Evolutionary conservation across 495 filamentous ascomycete species (phyloP).

Genomic region (Evansstolkia leycettana): DNA sequence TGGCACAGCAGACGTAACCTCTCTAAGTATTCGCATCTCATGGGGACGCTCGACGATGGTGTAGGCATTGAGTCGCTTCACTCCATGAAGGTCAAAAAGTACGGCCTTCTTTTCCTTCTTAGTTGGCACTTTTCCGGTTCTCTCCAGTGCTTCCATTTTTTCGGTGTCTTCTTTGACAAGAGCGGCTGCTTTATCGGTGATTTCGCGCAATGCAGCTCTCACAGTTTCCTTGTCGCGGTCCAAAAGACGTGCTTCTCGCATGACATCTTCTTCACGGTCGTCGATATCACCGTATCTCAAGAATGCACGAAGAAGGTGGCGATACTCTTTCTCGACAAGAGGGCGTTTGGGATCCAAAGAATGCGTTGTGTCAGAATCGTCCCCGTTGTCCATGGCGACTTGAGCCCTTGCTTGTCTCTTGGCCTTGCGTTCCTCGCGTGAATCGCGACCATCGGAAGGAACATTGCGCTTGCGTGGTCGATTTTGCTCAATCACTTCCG

Average conservation of each 20-base stretch:
- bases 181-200: slow-evolving; percentile 55
- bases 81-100: slow-evolving; percentile 81
- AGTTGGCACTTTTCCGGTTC: slow-evolving; percentile 59
- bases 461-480: slow-evolving; percentile 73
- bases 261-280: slow-evolving; percentile 71
- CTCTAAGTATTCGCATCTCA: slow-evolving; percentile 74
- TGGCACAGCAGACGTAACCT: slow-evolving; percentile 47
- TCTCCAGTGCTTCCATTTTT: slow-evolving; percentile 47
- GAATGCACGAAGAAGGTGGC: slow-evolving; percentile 78
- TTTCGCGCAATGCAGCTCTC: slow-evolving; percentile 54
- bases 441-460: slow-evolving; percentile 50
- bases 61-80: slow-evolving; percentile 88
- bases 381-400: slow-evolving; percentile 45
- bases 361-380: slow-evolving; percentile 44
- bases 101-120: slow-evolving; percentile 98
- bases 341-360: slow-evolving; percentile 72
- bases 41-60: slow-evolving; percentile 80
- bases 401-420: slow-evolving; percentile 84
- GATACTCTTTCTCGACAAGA: slow-evolving; percentile 79
- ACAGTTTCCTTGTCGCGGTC: slow-evolving; percentile 71
- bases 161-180: slow-evolving; percentile 57
- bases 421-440: slow-evolving; percentile 76
- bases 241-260: slow-evolving; percentile 70
- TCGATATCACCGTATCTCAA: slow-evolving; percentile 80
- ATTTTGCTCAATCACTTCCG: slow-evolving; percentile 71